Base-by-base conservation (phyloP, 2,329 filamentous ascomycete species). In the Cercospora citrullina region DNA sequence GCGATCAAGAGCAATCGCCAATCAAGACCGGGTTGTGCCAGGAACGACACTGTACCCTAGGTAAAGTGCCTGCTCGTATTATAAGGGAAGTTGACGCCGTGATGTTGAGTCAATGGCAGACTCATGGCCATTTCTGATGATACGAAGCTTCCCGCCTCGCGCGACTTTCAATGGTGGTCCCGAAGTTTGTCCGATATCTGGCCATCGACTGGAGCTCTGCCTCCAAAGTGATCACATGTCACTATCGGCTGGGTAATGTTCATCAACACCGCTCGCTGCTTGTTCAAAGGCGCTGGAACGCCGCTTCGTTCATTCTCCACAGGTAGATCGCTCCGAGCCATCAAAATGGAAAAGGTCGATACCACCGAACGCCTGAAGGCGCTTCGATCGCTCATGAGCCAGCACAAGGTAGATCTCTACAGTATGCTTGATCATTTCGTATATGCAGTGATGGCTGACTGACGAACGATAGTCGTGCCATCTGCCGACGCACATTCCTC, bases 401-500 rank as follows among this genome's bases (percentile, higher is more conserved):
- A 94, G 80, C 86, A 91, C 77, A 90, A 92, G 72, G 86, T 99
- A 72, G 93, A 98, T 80, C 86, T 98, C 69, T 99, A 99, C 83
- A 90, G 94, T 97, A 89, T 58, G 73, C 55, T 42, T n/a, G 48
- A 61, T 33, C 57, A 59, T 66, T 68, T n/a, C 63, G 64, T 55
- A 10, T 60, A 58, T 10, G 59, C 68, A 75, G 28, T 69, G 70
- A 71, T 72, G 71, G 75, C 81, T 85, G 74, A 84, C 76, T 74
- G 70, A 73, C 73, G 7, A 60, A 63, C 33, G 48, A 45, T 3
- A 98, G 94, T 99, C 77, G 87, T 98, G 6, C 95, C 95, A 0
- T 97, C 94, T 36, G 95, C 98, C 86, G 95, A 99, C 79, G 94
- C 92, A 78, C 95, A 99, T 79, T 92, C 94, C 74, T 98, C 94